These are phyloP conservation scores for Niebla homalea DNA, from an alignment of 495 filamentous ascomycete species.

Conservation along the genomic window DNA sequence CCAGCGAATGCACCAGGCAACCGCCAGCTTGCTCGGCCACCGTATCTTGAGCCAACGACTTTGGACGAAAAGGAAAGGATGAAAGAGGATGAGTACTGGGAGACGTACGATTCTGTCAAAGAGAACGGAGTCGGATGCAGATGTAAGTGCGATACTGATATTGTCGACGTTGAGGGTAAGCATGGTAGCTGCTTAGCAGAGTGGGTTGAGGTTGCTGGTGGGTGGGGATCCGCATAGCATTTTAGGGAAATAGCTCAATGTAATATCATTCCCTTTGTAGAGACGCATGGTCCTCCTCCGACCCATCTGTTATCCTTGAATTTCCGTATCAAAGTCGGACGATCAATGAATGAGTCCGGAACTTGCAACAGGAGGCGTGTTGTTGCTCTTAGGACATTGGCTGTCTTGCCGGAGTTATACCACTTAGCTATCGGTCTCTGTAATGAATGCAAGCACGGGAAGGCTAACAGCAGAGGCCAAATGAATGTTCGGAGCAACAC, in stretches of 20 bases:
- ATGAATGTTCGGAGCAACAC: no score
- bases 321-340: no score
- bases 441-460: no score
- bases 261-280: not conserved
- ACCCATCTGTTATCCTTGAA: no score
- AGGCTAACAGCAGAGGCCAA: no score
- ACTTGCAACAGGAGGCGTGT: no score
- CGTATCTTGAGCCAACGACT: conserved; percentile 76
- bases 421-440: no score
- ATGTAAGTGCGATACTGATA: conserved; percentile 97
- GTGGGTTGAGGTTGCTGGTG: conserved; percentile 96
- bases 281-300: no score
- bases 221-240: conserved; percentile 63
- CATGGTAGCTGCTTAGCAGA: conserved; percentile 87
- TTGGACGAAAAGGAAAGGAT: conserved; percentile 71
- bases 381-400: no score
- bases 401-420: no score
- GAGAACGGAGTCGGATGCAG: conserved; percentile 96
- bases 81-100: conserved; percentile 97
- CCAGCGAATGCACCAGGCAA: conserved; percentile 81
- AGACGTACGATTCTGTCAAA: conserved; percentile 66
- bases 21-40: conserved; percentile 68
- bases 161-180: conserved; percentile 94
- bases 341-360: no score
- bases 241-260: not conserved